These are phyloP conservation scores for Raddia guianensis DNA, from an alignment of 176 grass and related monocot species.

Conservation along the genomic window DNA sequence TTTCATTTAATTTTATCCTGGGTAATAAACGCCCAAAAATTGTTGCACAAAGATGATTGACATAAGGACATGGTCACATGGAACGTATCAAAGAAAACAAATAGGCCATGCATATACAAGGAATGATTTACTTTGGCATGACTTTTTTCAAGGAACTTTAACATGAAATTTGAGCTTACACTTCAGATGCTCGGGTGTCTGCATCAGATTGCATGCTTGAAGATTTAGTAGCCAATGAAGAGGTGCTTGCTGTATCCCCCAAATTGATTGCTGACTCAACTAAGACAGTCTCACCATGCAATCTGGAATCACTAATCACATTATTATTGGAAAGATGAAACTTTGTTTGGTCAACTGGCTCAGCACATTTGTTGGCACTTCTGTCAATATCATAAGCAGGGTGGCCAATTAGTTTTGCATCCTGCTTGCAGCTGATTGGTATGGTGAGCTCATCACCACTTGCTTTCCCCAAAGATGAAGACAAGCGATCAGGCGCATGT, in stretches of 20 bases:
- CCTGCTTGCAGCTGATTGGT: conserved; percentile 38
- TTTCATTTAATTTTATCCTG: neutral
- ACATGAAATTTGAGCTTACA: conserved; percentile 59
- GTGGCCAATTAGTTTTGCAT: conserved; percentile 28
- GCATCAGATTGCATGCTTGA: conserved; percentile 65
- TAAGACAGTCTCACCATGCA: conserved; percentile 27
- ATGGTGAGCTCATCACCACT: conserved; percentile 37
- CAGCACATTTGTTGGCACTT: conserved; percentile 23
- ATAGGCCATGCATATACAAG: conserved; percentile 16
- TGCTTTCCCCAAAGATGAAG: conserved; percentile 53
- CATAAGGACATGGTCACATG: neutral
- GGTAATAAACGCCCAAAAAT: neutral
- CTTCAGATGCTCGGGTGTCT: conserved; percentile 49
- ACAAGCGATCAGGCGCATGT: conserved; percentile 48
- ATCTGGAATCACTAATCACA: conserved; percentile 22
- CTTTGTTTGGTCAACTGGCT: conserved; percentile 32
- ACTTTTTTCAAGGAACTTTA: neutral
- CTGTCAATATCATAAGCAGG: conserved; percentile 31
- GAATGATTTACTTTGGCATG: conserved; percentile 34
- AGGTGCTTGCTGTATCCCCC: conserved; percentile 52
- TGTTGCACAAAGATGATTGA: neutral
- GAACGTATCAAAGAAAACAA: conserved; percentile 33
- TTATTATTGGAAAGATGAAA: conserved; percentile 29
- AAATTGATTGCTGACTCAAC: conserved; percentile 40
- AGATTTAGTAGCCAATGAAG: conserved; percentile 57